Percentiles rank a stretch among this genome's conserved stretches.
phyloP scores from a whole-genome alignment of 2,329 filamentous ascomycete species.

The Talaromyces amestolkiae region DNA sequence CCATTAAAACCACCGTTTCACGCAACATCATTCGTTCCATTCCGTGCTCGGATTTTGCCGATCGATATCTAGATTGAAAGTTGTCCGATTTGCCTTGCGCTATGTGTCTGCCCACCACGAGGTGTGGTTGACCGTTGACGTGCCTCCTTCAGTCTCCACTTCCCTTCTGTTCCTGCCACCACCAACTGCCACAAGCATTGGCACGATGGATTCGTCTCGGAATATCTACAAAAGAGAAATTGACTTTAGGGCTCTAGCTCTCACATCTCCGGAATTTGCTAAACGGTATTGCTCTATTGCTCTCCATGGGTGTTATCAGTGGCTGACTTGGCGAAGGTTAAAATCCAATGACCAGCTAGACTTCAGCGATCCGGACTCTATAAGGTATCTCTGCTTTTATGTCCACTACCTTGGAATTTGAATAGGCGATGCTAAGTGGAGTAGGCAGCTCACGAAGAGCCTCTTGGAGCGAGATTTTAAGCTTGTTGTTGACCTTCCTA shows the following conservation, averaged over 20 bases:
- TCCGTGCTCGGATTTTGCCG: background rate
- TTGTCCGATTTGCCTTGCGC: background rate
- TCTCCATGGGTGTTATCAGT: background rate
- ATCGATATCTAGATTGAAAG: background rate
- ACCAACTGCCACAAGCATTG: background rate
- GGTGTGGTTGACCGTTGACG: background rate
- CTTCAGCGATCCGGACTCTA: slow-evolving; percentile 73
- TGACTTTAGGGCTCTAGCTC: slow-evolving; percentile 62
- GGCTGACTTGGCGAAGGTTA: slow-evolving; percentile 40
- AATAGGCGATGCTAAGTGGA: slow-evolving; percentile 3
- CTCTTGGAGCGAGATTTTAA: slow-evolving; percentile 74
- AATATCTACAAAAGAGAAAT: slow-evolving; percentile 58
- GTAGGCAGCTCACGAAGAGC: slow-evolving; percentile 68
- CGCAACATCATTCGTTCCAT: background rate
- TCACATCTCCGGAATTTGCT: slow-evolving; percentile 59
- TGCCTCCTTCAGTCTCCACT: slow-evolving; percentile 1
- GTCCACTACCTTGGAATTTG: slow-evolving; percentile 11
- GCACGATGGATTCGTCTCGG: slow-evolving; percentile 34
- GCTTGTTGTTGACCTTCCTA: slow-evolving; percentile 67
- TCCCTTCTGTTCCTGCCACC: background rate
- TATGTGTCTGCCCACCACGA: background rate
- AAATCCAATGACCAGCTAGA: slow-evolving; percentile 64
- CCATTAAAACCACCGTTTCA: background rate
- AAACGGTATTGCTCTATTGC: slow-evolving; percentile 47
- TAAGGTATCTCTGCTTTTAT: slow-evolving; percentile 56